Evolutionary conservation across 2,329 filamentous ascomycete genomes (phyloP).

Genomic region (Capronia epimyces): DNA sequence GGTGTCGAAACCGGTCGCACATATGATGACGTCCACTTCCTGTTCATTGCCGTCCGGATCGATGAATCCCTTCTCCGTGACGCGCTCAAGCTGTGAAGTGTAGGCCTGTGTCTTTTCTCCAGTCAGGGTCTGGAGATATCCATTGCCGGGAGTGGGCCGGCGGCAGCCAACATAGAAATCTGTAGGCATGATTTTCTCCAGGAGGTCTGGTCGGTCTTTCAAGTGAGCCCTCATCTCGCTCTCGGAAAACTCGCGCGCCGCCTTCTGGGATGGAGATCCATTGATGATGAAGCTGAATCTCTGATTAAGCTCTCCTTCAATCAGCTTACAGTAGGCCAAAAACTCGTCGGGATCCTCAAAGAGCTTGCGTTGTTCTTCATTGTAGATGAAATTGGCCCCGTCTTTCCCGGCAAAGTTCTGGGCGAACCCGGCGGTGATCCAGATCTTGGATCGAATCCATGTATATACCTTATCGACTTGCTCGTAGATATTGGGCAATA

Average conservation of each 20-base stretch:
- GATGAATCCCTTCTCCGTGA: slow-evolving; percentile 24
- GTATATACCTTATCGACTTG: slow-evolving; percentile 33
- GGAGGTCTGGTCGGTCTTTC: slow-evolving; percentile 19
- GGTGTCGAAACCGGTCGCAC: slow-evolving; percentile 30
- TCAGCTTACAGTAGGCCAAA: slow-evolving; percentile 22
- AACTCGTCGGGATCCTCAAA: slow-evolving; percentile 18
- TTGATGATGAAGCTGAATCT: slow-evolving; percentile 23
- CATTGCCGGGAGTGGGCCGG: slow-evolving; percentile 28
- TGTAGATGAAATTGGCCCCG: slow-evolving; percentile 24
- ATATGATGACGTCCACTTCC: slow-evolving; percentile 30
- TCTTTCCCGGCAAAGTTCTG: slow-evolving; percentile 26
- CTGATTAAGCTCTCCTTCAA: slow-evolving; percentile 25
- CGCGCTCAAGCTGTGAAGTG: slow-evolving; percentile 11
- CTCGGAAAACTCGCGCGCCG: slow-evolving; percentile 14
- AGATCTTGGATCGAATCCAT: slow-evolving; percentile 32
- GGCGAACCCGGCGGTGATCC: slow-evolving; percentile 29
- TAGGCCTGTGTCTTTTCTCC: slow-evolving; percentile 17
- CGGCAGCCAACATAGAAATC: slow-evolving; percentile 29
- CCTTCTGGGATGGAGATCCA: slow-evolving; percentile 9
- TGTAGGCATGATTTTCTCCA: slow-evolving; percentile 29
- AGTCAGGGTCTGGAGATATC: slow-evolving; percentile 22
- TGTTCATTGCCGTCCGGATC: slow-evolving; percentile 21
- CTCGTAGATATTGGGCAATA: slow-evolving; percentile 38
- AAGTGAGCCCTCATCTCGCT: slow-evolving; percentile 29
- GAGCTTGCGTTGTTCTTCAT: slow-evolving; percentile 24